Evolutionary conservation across 495 filamentous ascomycete species (phyloP), one percentile per base, ranked within the genome.

Genomic region (Neurospora sp.): DNA sequence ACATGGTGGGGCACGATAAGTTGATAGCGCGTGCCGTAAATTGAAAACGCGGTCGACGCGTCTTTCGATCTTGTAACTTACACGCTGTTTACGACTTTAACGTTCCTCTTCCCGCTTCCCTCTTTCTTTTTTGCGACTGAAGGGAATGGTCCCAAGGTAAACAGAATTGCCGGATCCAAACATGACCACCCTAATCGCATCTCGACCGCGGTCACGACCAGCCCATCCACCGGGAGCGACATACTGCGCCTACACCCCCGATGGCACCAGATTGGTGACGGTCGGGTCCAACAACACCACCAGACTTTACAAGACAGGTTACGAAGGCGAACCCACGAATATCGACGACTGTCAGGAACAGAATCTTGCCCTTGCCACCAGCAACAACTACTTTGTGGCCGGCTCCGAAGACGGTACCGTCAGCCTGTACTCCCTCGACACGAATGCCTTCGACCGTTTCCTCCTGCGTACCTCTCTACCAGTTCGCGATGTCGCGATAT

Each of bases 381-480:
- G 89, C 87, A 90, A 97, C 81, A 89, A 92, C 74, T 92, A 90
- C 78, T 97, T 98, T 83, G 87, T 97, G 42, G 86, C 92, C 73
- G 94, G 94, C 39, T 91, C 92, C 24, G 96, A 99, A 81, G 94
- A 98, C 85, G 96, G 96, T 74, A 94, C 92, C 38, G 93, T 99
- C 75, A 94, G 89, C 83, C 88, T 92, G 75, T 98, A 96, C 83
- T 91, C 92, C 19, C 85, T 96, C 71, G 83, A 88, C 66, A 88
- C 88, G n/a, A 94, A 93, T 72, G 81, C 87, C 70, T 91, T 95
- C 81, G 91, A 94, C 45, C 89, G 89, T 74, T 90, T 96, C 71
- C 88, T 98, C 43, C 88, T 94, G 2, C 92, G 96, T 54, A 93
- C 89, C 74, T 89, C 93, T 17, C 84, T 99, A 10, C 92, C 96